These are phyloP conservation scores for Solanum hybrid DNA, from an alignment of 305 asterid species.

Conservation along the genomic window DNA sequence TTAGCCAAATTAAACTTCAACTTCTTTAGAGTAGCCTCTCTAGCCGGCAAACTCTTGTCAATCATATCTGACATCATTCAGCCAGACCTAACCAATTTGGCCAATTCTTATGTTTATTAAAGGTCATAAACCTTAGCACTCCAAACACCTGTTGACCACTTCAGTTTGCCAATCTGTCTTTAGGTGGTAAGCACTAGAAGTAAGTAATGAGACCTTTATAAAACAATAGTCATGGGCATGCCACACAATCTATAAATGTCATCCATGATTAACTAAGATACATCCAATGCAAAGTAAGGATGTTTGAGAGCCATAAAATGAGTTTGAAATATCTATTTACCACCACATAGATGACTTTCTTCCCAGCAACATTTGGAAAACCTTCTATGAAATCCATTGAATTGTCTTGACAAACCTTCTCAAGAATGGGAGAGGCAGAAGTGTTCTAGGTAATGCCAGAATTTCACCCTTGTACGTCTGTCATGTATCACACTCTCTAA, in stretches of 20 bases:
- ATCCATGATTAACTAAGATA: neutral
- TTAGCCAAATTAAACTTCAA: neutral
- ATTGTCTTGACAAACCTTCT: neutral
- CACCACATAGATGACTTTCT: neutral
- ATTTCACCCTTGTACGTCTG: neutral
- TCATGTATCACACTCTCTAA: neutral
- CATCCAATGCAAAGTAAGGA: neutral
- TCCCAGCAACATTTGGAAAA: neutral
- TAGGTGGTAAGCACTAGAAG: no score
- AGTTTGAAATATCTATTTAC: neutral
- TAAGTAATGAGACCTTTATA: no score
- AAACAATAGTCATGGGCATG: neutral
- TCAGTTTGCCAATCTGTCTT: no score
- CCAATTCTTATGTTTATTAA: no score
- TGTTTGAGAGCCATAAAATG: neutral
- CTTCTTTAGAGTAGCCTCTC: neutral
- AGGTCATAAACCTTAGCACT: no score
- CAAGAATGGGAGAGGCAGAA: neutral
- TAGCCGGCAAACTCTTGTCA: neutral
- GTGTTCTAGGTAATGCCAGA: neutral
- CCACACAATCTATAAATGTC: neutral
- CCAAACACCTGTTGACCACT: no score
- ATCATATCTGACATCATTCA: neutral
- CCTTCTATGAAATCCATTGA: neutral
- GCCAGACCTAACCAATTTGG: neutral